These are phyloP conservation scores for Gilbertella persicaria DNA, from an alignment of 371 early-diverging fungal species.

Conservation along the genomic window DNA sequence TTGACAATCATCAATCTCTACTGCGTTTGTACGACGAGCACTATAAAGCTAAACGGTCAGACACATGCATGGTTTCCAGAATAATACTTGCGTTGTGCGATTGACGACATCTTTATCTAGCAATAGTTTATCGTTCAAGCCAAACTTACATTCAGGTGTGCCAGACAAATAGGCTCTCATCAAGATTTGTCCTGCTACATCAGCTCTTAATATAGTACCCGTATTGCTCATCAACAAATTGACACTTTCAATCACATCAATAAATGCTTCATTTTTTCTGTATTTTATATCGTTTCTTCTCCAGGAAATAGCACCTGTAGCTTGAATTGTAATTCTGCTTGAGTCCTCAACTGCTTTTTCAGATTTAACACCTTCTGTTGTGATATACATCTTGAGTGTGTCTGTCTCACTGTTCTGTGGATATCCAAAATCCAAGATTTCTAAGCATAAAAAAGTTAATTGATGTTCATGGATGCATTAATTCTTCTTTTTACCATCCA, in stretches of 20 bases:
- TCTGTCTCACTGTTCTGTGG: constrained; percentile 91
- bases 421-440: constrained; percentile 91
- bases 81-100: constrained; percentile 31
- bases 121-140: constrained; percentile 83
- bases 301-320: constrained; percentile 90
- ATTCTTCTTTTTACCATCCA: constrained; percentile 72
- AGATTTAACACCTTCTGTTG: constrained; percentile 84
- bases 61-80: neutral
- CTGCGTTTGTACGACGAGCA: constrained; percentile 59
- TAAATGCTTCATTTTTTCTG: constrained; percentile 87
- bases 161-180: constrained; percentile 97
- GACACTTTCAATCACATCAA: constrained; percentile 90
- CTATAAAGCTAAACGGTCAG: constrained; percentile 8
- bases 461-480: neutral
- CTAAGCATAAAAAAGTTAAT: constrained; percentile 37
- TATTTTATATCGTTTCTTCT: constrained; percentile 89
- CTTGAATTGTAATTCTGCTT: constrained; percentile 86
- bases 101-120: constrained; percentile 70
- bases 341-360: constrained; percentile 76
- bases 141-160: constrained; percentile 97
- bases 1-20: constrained; percentile 89
- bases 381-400: constrained; percentile 86
- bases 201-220: constrained; percentile 79
- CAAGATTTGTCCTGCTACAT: constrained; percentile 84
- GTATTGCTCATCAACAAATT: constrained; percentile 80